Evolutionary conservation across 1,139 yeast genomes (phyloP), one percentile per base, ranked within the genome.

Genomic region (Nadsonia starkeyi-henricii): DNA sequence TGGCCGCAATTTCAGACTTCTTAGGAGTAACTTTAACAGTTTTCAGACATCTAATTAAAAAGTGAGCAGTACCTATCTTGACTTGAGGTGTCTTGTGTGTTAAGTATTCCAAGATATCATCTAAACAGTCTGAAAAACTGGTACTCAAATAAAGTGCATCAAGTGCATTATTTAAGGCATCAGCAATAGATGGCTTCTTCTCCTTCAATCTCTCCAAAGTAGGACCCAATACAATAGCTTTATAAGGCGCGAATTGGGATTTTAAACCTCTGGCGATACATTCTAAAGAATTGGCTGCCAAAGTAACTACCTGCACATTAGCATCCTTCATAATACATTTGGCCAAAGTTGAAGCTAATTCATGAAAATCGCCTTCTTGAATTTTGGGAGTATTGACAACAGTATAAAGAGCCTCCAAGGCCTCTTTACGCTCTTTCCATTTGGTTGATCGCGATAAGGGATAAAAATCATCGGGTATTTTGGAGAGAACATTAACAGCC

Each of bases 401-500:
- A 4, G 71, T 71, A 28, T 70, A 66, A 1, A 82, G 75, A 55
- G 81, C 88, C 48, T 86, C 94, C 52, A 93, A 69, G 0, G 75
- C 88, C 55, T 85, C 96, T 51, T 85, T 88, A 55, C 98, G 74
- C 50, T 88, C 97, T 61, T 89, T 88, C 98, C 98, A 91, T 57
- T 82, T 79, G 0, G 80, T 55, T 0, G 89, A 80, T 1, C 72
- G 62, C 30, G 86, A 66, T 54, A 79, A 69, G 1, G 71, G 59
- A 20, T 73, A 62, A 51, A 88, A 74, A 57, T 80, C 79, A 3
- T 66, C 58, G 0, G 97, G 96, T 1, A 89, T 58, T 54, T 79
- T 79, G 26, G 75, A 64, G 45, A 83, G 62, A 0, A 89, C 79
- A 37, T 79, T 82, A 2, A 78, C 76, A 1, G 80, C 74, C 9